Evolutionary conservation across 78 protist genomes (phyloP), one percentile per base, ranked within the genome.

Genomic region (Anaeramoeba ignava): DNA sequence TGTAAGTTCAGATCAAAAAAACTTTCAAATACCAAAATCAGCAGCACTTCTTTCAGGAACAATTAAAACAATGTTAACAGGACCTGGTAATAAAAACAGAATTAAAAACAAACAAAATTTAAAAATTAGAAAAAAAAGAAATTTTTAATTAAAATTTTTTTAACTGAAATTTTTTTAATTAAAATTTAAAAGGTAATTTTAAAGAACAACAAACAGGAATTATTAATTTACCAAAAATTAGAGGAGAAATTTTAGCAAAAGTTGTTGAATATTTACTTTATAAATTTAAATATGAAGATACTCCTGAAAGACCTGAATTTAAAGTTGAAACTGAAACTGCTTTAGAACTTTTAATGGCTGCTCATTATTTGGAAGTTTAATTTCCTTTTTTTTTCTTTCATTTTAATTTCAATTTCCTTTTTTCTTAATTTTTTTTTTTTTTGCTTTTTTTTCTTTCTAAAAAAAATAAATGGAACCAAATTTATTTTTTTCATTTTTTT

Each of bases 11-110:
- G 86, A 84, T 0, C 83, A 78, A 2, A 37, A 38, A 1, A 92
- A 86, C 68, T 93, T 93, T 78, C 83, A 90, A 3, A 68, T 93
- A 1, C 86, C 86, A 23, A 85, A 89, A 85, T 78, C 83, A 54
- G 86, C 89, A 81, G 91, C 96, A 1, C 86, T 87, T 81, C 91
- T 93, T 33, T 87, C 91, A 12, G 93, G 93, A 79, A 89, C 93
- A 0, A 91, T 93, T 79, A 91, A 90, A 79, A 84, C 92, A 33
- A 93, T 93, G 96, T 86, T 93, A 36, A 33, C 83, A 33, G 95
- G 93, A 0, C 86, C 89, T 0, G 93, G 93, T 89, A 39, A 0
- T 90, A 17, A 37, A 23, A n/a, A n/a, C n/a, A n/a, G n/a, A n/a
- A n/a, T n/a, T n/a, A n/a, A n/a, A n/a, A n/a, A n/a, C n/a, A n/a